phyloP scores from a whole-genome alignment of 2,329 filamentous ascomycete genomes.

The Fusarium albosuccineum region DNA sequence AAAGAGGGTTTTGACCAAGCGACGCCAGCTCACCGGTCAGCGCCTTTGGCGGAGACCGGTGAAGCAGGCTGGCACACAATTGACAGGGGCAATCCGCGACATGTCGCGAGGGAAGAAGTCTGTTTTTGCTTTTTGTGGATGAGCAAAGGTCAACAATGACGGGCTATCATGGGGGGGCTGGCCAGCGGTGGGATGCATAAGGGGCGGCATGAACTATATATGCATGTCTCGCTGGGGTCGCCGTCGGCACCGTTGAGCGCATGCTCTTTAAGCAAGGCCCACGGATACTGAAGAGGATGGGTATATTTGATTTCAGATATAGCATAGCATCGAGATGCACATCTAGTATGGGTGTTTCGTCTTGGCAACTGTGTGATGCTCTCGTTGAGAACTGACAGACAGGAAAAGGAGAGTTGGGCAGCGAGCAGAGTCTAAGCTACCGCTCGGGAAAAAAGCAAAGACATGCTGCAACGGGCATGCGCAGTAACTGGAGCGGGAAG shows the following conservation, averaged over 20 bases:
- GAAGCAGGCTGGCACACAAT: background rate
- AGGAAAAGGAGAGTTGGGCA: background rate
- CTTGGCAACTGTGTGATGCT: no score
- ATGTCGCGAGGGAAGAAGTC: background rate
- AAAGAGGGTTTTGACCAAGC: no score
- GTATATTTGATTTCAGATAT: background rate
- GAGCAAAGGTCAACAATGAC: background rate
- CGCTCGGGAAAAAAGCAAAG: background rate
- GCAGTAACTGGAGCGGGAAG: background rate
- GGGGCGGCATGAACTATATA: constrained; percentile 6
- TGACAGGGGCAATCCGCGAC: background rate
- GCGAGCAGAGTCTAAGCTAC: background rate
- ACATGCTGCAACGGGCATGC: constrained; percentile 2
- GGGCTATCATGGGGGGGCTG: background rate
- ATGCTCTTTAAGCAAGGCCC: background rate
- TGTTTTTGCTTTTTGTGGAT: constrained; percentile 10
- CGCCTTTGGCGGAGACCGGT: background rate
- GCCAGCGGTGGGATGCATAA: background rate
- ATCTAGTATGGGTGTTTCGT: no score
- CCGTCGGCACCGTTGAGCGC: background rate
- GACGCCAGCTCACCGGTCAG: constrained; percentile 11
- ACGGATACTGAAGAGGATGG: background rate
- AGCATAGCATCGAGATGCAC: no score
- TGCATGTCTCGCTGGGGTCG: background rate
- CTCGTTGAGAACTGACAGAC: background rate